These are phyloP conservation scores for Colletotrichum lindemuthianum DNA, from an alignment of 2,329 filamentous ascomycete genomes.

Conservation along the genomic window DNA sequence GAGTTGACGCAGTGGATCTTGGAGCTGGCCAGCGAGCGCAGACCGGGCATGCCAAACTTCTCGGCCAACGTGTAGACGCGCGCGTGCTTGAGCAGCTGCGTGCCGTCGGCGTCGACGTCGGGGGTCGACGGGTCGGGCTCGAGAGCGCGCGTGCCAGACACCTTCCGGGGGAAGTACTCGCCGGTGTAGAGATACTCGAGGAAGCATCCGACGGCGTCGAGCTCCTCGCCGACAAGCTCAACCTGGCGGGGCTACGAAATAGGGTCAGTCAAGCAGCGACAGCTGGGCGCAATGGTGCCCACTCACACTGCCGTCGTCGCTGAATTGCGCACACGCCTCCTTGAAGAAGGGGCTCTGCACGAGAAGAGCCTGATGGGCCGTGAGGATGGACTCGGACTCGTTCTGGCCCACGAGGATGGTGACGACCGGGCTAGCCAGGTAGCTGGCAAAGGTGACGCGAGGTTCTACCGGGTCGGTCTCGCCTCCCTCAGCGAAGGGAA, in stretches of 20 bases:
- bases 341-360: constrained; percentile 79
- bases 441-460: constrained; percentile 62
- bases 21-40: constrained; percentile 81
- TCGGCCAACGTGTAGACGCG: constrained; percentile 90
- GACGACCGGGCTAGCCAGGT: constrained; percentile 76
- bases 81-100: constrained; percentile 87
- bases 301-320: constrained; percentile 69
- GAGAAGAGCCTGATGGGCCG: constrained; percentile 83
- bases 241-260: constrained; percentile 68
- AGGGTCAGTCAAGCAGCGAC: not conserved
- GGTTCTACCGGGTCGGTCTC: constrained; percentile 45
- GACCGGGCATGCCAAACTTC: constrained; percentile 73
- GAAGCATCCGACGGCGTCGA: constrained; percentile 81
- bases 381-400: constrained; percentile 70
- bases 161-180: constrained; percentile 83
- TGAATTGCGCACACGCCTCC: constrained; percentile 69
- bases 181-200: constrained; percentile 86
- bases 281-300: not conserved
- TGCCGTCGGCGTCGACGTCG: constrained; percentile 77
- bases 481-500: constrained; percentile 51
- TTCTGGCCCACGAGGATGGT: constrained; percentile 72
- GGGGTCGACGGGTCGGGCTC: constrained; percentile 75
- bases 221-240: constrained; percentile 72
- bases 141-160: constrained; percentile 71
- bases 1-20: constrained; percentile 95